Conservation (phyloP, 495 filamentous ascomycete genomes). For the Parachaetomium inaequale region DNA sequence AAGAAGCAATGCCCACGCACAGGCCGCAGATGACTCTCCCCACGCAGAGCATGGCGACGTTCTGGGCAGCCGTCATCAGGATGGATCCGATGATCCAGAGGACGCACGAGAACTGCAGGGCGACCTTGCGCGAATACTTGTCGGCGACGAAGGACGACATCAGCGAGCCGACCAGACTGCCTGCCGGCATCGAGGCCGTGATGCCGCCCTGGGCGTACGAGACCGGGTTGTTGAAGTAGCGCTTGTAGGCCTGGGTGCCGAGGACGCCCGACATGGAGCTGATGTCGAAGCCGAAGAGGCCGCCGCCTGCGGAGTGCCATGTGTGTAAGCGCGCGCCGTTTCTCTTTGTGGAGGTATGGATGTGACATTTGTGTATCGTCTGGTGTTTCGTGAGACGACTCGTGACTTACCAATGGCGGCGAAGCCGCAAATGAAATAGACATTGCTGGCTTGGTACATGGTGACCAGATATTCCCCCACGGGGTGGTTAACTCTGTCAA, state of each 20-base stretch:
- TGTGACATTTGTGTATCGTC: background rate
- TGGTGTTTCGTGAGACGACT: slow-evolving; percentile 8
- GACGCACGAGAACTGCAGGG: slow-evolving; percentile 64
- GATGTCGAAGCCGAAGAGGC: slow-evolving; percentile 72
- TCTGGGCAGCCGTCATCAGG: slow-evolving; percentile 58
- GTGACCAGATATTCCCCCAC: background rate
- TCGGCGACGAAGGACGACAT: slow-evolving; percentile 64
- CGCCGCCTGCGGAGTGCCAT: slow-evolving; percentile 46
- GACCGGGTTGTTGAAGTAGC: slow-evolving; percentile 55
- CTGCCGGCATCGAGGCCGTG: slow-evolving; percentile 68
- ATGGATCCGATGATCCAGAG: slow-evolving; percentile 70
- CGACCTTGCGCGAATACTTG: slow-evolving; percentile 61
- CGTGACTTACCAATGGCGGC: slow-evolving; percentile 56
- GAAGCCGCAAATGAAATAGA: slow-evolving; percentile 63
- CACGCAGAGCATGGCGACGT: slow-evolving; percentile 60
- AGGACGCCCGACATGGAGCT: slow-evolving; percentile 66
- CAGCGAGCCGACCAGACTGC: slow-evolving; percentile 70
- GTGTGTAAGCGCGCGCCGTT: background rate
- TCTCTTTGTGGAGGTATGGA: too few relatives aligned
- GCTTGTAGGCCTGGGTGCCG: slow-evolving; percentile 58
- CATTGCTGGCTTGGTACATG: slow-evolving; percentile 50
- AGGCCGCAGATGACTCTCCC: slow-evolving; percentile 71
- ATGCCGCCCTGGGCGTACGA: slow-evolving; percentile 60
- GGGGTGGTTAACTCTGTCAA: background rate
- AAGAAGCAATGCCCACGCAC: slow-evolving; percentile 70